Evolutionary conservation across 306 rosid species (phyloP).

Genomic region (Citrullus mucosospermus): DNA sequence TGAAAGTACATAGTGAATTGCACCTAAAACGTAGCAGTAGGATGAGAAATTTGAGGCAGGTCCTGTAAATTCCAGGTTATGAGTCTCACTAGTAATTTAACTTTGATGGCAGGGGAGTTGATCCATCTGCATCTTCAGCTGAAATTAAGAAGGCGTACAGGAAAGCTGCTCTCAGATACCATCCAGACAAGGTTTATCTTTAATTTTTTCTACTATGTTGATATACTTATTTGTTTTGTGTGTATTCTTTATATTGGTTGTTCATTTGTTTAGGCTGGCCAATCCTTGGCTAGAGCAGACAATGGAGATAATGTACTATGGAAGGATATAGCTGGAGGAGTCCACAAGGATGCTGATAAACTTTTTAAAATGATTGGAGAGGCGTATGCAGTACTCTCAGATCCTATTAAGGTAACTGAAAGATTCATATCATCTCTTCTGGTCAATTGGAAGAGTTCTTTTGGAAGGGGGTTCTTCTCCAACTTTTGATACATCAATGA

Average conservation of each 20-base stretch:
- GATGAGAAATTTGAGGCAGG: neutral
- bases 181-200: slow-evolving; percentile 76
- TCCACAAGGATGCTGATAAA: slow-evolving; percentile 61
- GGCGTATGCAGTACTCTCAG: slow-evolving; percentile 79
- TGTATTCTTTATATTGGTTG: slow-evolving; percentile 5
- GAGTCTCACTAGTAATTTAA: slow-evolving; percentile 17
- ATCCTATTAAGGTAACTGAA: slow-evolving; percentile 51
- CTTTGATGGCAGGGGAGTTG: slow-evolving; percentile 70
- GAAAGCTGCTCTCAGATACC: slow-evolving; percentile 97
- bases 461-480: neutral
- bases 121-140: slow-evolving; percentile 63
- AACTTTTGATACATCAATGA: neutral
- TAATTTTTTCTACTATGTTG: slow-evolving; percentile 3
- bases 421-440: neutral
- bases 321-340: slow-evolving; percentile 78
- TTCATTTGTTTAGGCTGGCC: slow-evolving; percentile 55
- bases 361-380: slow-evolving; percentile 86
- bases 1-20: neutral
- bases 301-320: slow-evolving; percentile 59
- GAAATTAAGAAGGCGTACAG: slow-evolving; percentile 96
- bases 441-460: neutral
- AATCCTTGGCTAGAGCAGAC: slow-evolving; percentile 69
- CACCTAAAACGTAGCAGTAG: neutral
- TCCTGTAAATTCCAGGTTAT: neutral
- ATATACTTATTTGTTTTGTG: neutral